A percentile compares a stretch with the other conserved stretches of the same genome.
phyloP scores from a whole-genome alignment of 306 rosid species.

The Phaseolus lunatus region DNA sequence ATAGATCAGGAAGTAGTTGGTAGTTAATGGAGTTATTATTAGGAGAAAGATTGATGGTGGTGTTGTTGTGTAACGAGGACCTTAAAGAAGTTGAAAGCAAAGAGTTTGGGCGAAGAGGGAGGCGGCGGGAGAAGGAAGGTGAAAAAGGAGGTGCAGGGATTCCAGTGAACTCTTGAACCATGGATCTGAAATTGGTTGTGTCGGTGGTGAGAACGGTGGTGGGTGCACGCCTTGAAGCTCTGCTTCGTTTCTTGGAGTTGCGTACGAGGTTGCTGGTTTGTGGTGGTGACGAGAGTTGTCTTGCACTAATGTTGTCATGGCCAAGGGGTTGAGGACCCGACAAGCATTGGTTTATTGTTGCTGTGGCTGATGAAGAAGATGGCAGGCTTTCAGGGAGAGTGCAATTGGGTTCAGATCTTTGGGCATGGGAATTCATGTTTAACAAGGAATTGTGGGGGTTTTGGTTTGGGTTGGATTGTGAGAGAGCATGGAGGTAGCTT shows the following conservation, averaged over 20 bases:
- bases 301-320: background rate
- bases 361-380: background rate
- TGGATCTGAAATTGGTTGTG: conserved; percentile 88
- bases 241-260: conserved; percentile 77
- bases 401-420: conserved; percentile 57
- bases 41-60: conserved; percentile 1
- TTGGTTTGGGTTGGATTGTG: conserved; percentile 52
- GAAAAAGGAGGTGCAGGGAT: conserved; percentile 90
- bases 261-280: conserved; percentile 46
- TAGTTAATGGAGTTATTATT: conserved; percentile 25
- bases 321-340: background rate
- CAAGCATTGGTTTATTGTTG: background rate
- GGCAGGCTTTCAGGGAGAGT: conserved; percentile 29
- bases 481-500: conserved; percentile 47
- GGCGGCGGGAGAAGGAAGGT: conserved; percentile 54
- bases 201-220: conserved; percentile 96
- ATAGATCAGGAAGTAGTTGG: conserved; percentile 50
- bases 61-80: conserved; percentile 26
- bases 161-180: conserved; percentile 98
- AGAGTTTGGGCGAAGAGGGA: conserved; percentile 40
- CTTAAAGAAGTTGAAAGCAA: conserved; percentile 43
- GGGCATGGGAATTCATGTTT: conserved; percentile 48
- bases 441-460: conserved; percentile 38
- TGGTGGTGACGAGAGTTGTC: background rate
- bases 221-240: conserved; percentile 91